Percentiles rank a stretch among this genome's conserved stretches.
These are phyloP conservation scores for Solanum chiquidenum DNA, from an alignment of 257 asterid species.

Conservation along the genomic window DNA sequence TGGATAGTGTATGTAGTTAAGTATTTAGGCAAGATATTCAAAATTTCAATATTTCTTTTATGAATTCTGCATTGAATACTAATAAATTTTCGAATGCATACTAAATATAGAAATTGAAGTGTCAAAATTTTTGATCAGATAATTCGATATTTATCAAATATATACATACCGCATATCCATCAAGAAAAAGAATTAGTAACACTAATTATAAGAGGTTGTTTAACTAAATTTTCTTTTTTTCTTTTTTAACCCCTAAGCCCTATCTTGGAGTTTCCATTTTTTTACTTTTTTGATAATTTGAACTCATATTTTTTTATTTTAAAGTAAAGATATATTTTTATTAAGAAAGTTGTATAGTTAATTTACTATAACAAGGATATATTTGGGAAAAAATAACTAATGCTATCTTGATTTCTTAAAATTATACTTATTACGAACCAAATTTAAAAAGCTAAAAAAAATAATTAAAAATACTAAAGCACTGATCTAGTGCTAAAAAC, in stretches of 20 bases:
- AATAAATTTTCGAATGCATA: background rate
- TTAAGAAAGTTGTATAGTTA: background rate
- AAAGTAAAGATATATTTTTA: background rate
- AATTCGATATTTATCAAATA: background rate
- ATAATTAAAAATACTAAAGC: background rate
- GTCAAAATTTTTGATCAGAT: background rate
- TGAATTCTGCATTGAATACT: background rate
- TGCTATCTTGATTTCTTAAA: background rate
- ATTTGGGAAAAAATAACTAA: background rate
- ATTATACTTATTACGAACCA: background rate
- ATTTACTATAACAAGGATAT: background rate
- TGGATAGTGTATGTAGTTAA: background rate
- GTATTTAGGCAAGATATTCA: background rate
- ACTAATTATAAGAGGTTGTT: background rate
- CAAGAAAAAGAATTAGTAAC: background rate
- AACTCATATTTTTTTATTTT: background rate
- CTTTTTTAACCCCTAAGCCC: background rate
- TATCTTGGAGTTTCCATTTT: too few species aligned
- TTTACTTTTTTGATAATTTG: too few species aligned
- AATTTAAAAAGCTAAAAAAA: background rate
- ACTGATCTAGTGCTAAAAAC: background rate
- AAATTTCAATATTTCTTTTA: background rate
- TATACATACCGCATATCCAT: background rate
- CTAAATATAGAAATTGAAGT: background rate
- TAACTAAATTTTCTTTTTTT: background rate